Evolutionary conservation across 345 rosid genomes (phyloP), one percentile per base, ranked within the genome.

Genomic region (Boechera retrofracta): DNA sequence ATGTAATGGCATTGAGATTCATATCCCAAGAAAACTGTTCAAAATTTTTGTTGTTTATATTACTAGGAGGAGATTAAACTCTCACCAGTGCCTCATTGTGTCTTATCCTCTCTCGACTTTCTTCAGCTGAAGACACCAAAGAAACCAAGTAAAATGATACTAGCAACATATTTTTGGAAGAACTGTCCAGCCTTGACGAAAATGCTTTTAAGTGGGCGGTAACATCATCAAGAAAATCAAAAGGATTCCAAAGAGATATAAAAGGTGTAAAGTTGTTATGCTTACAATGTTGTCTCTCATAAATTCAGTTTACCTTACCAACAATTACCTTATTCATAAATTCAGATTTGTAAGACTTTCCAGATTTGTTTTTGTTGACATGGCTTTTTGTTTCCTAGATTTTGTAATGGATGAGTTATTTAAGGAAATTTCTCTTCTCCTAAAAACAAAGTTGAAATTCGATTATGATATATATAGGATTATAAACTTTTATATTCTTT

Each of bases 51-150:
- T 3, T 16, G 15, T 24, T 61, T 6, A 61, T 38, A 2, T 39
- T 10, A 16, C 5, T 11, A 39, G 67, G 49, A 38, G 16, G 66
- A 61, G 48, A 18, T 60, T 12, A 2, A 41, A 63, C 18, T 6
- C 0, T 42, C 52, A 63, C 33, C 21, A 41, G 33, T 62, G 49
- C 35, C 67, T 61, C 49, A 39, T 3, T 61, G 66, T 60, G 15
- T 38, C n/a, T 6, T 10, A 10, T 18, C 65, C 8, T 60, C 65
- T 5, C 16, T 54, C 8, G 2, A 11, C 2, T 28, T 5, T 11
- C 33, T 54, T 10, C 4, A 2, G 7, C 16, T 54, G 59, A 16
- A 21, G 47, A 38, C 10, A 18, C 15, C 9, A 59, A 9, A 8
- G 12, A 59, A 3, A 7, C 44, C 12, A 8, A n/a, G 13, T 9